Evolutionary conservation across 1,284 basidiomycete species (phyloP).

Genomic region (Paramarasmius palmivorus): DNA sequence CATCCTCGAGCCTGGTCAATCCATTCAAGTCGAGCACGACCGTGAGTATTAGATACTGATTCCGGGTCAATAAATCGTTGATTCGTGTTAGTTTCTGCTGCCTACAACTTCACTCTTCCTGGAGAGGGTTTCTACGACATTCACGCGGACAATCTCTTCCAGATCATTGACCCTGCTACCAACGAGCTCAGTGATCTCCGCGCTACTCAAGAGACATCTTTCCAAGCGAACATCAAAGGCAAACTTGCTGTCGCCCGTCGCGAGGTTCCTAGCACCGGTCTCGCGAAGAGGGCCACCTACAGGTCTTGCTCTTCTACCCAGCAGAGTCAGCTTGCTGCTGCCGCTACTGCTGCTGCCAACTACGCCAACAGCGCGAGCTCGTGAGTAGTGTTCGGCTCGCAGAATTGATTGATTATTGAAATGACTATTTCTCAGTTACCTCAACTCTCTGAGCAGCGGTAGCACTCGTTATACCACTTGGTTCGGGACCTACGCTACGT

Average conservation of each 20-base stretch:
- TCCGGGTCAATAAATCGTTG: not conserved
- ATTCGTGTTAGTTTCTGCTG: constrained; percentile 35
- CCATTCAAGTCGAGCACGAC: constrained; percentile 40
- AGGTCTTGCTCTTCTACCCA: constrained; percentile 39
- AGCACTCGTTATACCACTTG: constrained; percentile 46
- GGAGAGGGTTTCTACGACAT: constrained; percentile 43
- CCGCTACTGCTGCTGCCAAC: constrained; percentile 38
- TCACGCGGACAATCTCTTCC: constrained; percentile 43
- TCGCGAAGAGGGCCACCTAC: constrained; percentile 37
- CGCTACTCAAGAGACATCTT: constrained; percentile 21
- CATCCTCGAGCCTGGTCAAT: constrained; percentile 43
- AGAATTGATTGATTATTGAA: not conserved
- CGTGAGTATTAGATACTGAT: no score
- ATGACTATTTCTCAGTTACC: constrained; percentile 25
- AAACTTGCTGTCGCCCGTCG: constrained; percentile 34
- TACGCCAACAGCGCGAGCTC: constrained; percentile 38
- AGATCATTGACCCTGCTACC: constrained; percentile 34
- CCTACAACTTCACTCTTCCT: constrained; percentile 47
- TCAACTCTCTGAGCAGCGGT: constrained; percentile 31
- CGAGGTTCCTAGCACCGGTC: not conserved
- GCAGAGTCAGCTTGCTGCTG: constrained; percentile 33
- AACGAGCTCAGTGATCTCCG: constrained; percentile 18
- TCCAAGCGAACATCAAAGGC: constrained; percentile 37
- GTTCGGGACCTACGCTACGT: constrained; percentile 46
- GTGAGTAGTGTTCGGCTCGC: constrained; percentile 16